A percentile compares a stretch with the other conserved stretches of the same genome.
phyloP scores from a whole-genome alignment of 2,329 filamentous ascomycete genomes.

The Cordyceps militaris region DNA sequence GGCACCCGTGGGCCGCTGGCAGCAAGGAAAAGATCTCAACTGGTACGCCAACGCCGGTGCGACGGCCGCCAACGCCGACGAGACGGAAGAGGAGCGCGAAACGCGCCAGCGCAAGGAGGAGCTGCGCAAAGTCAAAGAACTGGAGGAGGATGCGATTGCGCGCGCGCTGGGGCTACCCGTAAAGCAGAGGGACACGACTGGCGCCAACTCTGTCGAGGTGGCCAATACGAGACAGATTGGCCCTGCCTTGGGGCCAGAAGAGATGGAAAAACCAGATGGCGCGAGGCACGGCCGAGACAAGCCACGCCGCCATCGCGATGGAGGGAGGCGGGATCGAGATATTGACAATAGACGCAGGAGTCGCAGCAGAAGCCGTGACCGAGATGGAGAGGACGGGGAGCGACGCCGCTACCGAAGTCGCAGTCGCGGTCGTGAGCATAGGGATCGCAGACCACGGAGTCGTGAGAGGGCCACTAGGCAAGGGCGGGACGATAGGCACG shows the following conservation, averaged over 20 bases:
- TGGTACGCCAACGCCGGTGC: constrained; percentile 58
- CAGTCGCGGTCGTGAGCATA: background rate
- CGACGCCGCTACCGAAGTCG: constrained; percentile 21
- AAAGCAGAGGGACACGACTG: constrained; percentile 50
- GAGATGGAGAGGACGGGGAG: constrained; percentile 26
- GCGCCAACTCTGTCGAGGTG: constrained; percentile 63
- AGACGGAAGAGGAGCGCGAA: constrained; percentile 51
- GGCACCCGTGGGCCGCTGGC: constrained; percentile 88
- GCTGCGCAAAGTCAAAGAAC: constrained; percentile 75
- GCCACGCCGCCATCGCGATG: constrained; percentile 26
- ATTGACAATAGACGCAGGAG: constrained; percentile 29
- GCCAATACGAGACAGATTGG: constrained; percentile 32
- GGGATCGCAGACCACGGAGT: constrained; percentile 10
- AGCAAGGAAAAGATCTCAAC: constrained; percentile 62
- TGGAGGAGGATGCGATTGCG: constrained; percentile 86
- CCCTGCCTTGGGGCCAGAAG: constrained; percentile 18
- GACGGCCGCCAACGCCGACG: constrained; percentile 39
- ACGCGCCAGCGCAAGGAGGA: constrained; percentile 66
- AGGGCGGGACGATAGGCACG: constrained; percentile 18
- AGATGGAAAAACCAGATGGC: constrained; percentile 12
- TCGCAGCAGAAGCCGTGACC: constrained; percentile 18
- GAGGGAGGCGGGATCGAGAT: constrained; percentile 25
- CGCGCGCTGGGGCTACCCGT: constrained; percentile 73
- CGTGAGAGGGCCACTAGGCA: constrained; percentile 17
- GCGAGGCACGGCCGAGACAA: constrained; percentile 22